Base-by-base conservation (phyloP, 768 basidiomycete genomes). In the Russula virescens region DNA sequence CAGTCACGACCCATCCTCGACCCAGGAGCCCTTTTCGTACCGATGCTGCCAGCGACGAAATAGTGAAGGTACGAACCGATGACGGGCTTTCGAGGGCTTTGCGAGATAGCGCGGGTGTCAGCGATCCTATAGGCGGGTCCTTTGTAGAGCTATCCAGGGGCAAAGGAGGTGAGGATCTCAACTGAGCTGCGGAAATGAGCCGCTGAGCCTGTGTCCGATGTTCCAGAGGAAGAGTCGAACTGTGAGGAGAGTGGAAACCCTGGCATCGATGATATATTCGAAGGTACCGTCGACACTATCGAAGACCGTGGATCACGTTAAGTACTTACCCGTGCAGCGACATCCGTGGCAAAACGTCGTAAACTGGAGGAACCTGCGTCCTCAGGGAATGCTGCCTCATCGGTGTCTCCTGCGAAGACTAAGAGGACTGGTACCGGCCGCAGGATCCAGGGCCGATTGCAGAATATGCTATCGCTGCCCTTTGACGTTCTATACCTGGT, bases 401-500 rank as follows among this genome's bases (percentile, higher is more conserved):
- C 26, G 28, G 54, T 28, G 11, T 43, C 57, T 7, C 46, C 45
- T 6, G 18, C 46, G 25, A 63, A 52, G 23, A 11, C 40, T 11
- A 58, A 59, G 47, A 43, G 42, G 23, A 31, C 47, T 28, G 42
- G 51, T 1, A 43, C 19, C 38, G 45, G 49, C 23, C 55, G 57
- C 5, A 49, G 48, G 42, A 55, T 65, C 13, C 62, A 46, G 42
- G 64, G 64, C 9, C 62, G 64, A 31, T 52, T 66, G 34, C 62
- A 66, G 46, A 42, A 64, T 40, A 59, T 66, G 64, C 48, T 66
- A 8, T 54, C 62, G n/a, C 25, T 66, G n/a, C 57, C 64, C 13
- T 28, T 66, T 11, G 64, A 66, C 14, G 64, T 58, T 18, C 62
- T 66, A 19, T 66, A 64, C 34, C n/a, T 49, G 62, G 64, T 64